Base-by-base conservation (phyloP, 2,329 filamentous ascomycete species). In the Diaporthe australafricana region DNA sequence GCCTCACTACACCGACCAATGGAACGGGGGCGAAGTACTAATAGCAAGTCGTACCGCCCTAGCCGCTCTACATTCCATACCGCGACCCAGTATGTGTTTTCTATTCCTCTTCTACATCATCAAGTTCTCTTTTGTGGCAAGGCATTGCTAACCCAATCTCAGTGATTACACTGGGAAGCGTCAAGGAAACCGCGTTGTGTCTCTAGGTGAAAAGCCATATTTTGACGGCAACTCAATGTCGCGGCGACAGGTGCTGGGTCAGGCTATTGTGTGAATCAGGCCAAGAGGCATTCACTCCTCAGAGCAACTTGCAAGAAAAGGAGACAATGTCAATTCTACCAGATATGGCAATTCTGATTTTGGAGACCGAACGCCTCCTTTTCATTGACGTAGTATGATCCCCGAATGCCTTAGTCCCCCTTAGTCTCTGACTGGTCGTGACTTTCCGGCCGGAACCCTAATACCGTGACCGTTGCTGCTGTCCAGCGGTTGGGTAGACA, bases 171-270 rank as follows among this genome's bases (percentile, higher is more conserved):
- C 27, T 16, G 77, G 77, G 53, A 78, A 77, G 70, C 76, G 78
- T n/a, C 74, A 78, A 70, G 78, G 77, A 38, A 78, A 79, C 71
- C 77, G 78, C 7, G 78, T 79, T 11, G 79, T 80, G 3, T 78
- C 76, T 22, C 70, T 79, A 16, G 78, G 78, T 14, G 79, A 79
- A 75, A 79, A 77, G 73, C 77, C 78, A 8, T 79, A 75, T 73
- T 79, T 75, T 30, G 76, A 79, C 68, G 76, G 77, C 20, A 71
- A 71, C 50, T 77, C 76, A 50, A 72, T 74, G 66, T 79, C 77
- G 11, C 75, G 77, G 14, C 76, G 77, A 16, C 76, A 79, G 72
- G 77, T 77, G 20, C 74, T 79, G 20, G 74, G 74, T 56, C 56
- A 40, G 42, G 32, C 40, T 12, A 27, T 50, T 3, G 22, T 27